Evolutionary conservation across 345 rosid genomes (phyloP).

Genomic region (Euphorbia tirucalli): DNA sequence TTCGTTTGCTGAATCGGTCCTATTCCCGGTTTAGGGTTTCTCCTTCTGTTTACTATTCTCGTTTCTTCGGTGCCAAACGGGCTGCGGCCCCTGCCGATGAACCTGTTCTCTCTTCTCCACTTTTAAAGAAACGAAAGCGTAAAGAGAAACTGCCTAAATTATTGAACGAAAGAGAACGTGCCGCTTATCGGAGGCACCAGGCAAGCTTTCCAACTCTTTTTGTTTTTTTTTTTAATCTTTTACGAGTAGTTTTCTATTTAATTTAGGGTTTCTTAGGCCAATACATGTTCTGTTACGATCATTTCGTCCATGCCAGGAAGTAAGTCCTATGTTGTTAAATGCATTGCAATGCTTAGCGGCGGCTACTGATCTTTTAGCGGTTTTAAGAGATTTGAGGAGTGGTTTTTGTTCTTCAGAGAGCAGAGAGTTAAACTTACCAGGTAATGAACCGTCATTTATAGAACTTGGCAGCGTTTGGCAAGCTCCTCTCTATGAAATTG

Average conservation of each 20-base stretch:
- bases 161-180: constrained; percentile 60
- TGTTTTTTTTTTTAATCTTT: background rate
- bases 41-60: constrained; percentile 70
- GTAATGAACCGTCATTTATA: constrained; percentile 43
- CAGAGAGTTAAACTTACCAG: background rate
- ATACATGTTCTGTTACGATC: background rate
- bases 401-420: constrained; percentile 24
- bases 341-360: constrained; percentile 46
- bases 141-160: constrained; percentile 37
- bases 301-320: constrained; percentile 37
- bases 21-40: constrained; percentile 57
- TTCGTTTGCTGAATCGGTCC: constrained; percentile 59
- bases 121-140: constrained; percentile 54
- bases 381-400: constrained; percentile 40
- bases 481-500: constrained; percentile 68
- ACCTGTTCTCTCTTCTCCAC: constrained; percentile 15
- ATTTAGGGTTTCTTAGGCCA: background rate
- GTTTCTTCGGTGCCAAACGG: constrained; percentile 51
- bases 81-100: constrained; percentile 12
- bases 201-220: constrained; percentile 22
- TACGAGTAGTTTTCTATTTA: background rate
- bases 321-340: constrained; percentile 44
- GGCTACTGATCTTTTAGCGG: constrained; percentile 44
- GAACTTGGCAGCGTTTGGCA: constrained; percentile 78
- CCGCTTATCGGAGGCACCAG: constrained; percentile 68